phyloP scores from a whole-genome alignment of 352 stramenopile genomes.

The Pythium sukuiense region DNA sequence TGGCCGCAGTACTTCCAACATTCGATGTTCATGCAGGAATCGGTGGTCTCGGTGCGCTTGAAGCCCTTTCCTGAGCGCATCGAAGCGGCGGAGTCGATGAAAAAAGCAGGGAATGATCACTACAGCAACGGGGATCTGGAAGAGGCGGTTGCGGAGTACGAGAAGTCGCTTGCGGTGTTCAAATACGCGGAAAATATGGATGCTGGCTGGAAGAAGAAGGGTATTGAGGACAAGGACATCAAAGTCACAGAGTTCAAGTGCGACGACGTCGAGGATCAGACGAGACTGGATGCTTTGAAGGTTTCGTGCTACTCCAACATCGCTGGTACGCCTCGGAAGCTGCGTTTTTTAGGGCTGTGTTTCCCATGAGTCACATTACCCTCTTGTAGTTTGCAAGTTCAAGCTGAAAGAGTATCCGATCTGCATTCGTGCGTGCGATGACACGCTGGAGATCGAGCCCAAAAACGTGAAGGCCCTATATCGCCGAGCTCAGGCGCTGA shows the following conservation, averaged over 20 bases:
- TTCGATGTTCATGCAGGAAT: constrained; percentile 87
- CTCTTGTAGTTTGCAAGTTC: constrained; percentile 65
- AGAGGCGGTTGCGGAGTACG: constrained; percentile 80
- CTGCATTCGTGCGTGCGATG: constrained; percentile 70
- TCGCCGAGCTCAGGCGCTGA: constrained; percentile 67
- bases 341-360: not conserved
- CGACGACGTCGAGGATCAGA: constrained; percentile 43
- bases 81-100: constrained; percentile 61
- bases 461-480: constrained; percentile 81
- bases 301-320: constrained; percentile 83
- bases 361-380: not conserved
- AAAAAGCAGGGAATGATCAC: constrained; percentile 59
- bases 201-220: constrained; percentile 84
- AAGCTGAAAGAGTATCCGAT: constrained; percentile 67
- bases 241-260: constrained; percentile 53
- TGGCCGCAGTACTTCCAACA: constrained; percentile 88
- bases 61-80: constrained; percentile 59
- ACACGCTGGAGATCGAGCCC: constrained; percentile 59
- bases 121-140: constrained; percentile 51
- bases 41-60: constrained; percentile 42
- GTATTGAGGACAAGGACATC: constrained; percentile 82
- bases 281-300: constrained; percentile 52
- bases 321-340: constrained; percentile 37
- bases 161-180: constrained; percentile 83
- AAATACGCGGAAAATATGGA: constrained; percentile 83